These are phyloP conservation scores for Lipomyces yamanashiensis DNA, from an alignment of 805 yeast species.

Conservation along the genomic window DNA sequence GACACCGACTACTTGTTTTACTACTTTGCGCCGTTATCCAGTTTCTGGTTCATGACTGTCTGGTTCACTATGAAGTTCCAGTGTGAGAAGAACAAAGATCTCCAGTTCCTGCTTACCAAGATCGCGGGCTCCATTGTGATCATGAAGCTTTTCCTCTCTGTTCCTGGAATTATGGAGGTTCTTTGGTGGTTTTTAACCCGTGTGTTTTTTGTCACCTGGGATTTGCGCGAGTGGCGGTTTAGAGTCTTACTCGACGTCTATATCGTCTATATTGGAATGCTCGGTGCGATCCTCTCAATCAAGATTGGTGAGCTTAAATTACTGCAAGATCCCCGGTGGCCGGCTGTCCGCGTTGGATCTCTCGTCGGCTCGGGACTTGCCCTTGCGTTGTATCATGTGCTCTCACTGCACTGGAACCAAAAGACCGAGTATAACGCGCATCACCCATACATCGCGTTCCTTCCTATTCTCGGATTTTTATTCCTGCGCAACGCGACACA, in stretches of 20 bases:
- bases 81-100: conserved; percentile 30
- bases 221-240: conserved; percentile 40
- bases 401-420: conserved; percentile 20
- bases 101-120: conserved; percentile 31
- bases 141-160: conserved; percentile 25
- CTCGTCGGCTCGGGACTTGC: conserved; percentile 28
- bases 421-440: conserved; percentile 35
- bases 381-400: conserved; percentile 20
- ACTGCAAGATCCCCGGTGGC: conserved; percentile 29
- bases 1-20: conserved; percentile 40
- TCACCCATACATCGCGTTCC: conserved; percentile 31
- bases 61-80: conserved; percentile 36
- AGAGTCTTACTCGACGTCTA: conserved; percentile 37
- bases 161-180: conserved; percentile 34
- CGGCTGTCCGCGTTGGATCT: conserved; percentile 20
- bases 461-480: conserved; percentile 36
- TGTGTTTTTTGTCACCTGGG: conserved; percentile 38
- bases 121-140: conserved; percentile 26
- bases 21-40: conserved; percentile 39
- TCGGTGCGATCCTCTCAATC: conserved; percentile 35
- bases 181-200: conserved; percentile 33
- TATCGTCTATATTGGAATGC: conserved; percentile 39
- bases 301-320: conserved; percentile 29
- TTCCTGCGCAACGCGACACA: conserved; percentile 35
- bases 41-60: conserved; percentile 39